Evolutionary conservation across 257 asterid genomes (phyloP).

Genomic region (Coffea eugenioides): DNA sequence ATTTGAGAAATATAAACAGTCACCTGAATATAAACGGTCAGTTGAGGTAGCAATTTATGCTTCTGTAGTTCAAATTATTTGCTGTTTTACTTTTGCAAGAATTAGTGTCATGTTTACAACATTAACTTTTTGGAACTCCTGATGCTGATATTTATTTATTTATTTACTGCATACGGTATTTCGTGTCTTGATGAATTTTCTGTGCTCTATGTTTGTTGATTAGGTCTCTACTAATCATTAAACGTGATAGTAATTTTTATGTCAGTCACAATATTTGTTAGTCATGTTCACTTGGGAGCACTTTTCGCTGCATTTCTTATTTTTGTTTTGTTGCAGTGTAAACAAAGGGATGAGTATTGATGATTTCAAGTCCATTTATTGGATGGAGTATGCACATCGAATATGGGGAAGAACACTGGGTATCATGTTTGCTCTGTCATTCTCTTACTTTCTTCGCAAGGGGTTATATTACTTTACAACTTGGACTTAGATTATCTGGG

Average conservation of each 20-base stretch:
- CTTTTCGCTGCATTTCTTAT: background rate
- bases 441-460: constrained; percentile 89
- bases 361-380: constrained; percentile 92
- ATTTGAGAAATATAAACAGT: constrained; percentile 87
- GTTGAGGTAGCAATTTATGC: constrained; percentile 22
- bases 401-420: constrained; percentile 99
- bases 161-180: background rate
- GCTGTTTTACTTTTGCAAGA: background rate
- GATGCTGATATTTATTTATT: background rate
- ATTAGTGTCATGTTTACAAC: too few relatives aligned
- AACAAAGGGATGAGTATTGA: constrained; percentile 84
- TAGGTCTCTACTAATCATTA: background rate
- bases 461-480: constrained; percentile 85
- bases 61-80: background rate
- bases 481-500: too few relatives aligned
- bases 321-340: constrained; percentile 44
- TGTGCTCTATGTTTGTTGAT: background rate
- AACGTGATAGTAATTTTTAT: background rate
- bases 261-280: background rate
- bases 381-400: constrained; percentile 99
- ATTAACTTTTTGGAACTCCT: background rate
- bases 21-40: constrained; percentile 87
- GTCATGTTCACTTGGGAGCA: background rate
- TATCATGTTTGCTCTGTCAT: constrained; percentile 90
- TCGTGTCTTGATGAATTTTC: background rate